These are phyloP conservation scores for Bromus sterilis DNA, from an alignment of 176 grass and related monocot genomes.

Conservation along the genomic window DNA sequence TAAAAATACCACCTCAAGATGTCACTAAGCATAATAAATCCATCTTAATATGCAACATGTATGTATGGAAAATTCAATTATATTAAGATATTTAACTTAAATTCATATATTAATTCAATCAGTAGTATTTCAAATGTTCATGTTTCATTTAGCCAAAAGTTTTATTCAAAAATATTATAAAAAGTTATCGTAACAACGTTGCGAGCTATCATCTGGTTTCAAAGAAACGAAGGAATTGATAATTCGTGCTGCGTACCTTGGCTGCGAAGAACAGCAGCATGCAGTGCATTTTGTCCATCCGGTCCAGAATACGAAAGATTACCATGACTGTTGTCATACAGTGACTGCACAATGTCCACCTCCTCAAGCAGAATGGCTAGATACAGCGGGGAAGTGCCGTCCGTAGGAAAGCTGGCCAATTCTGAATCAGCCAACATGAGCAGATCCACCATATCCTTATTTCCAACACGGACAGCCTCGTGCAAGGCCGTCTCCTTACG, in stretches of 20 bases:
- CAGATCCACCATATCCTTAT: neutral
- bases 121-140: too few species aligned
- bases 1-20: too few species aligned
- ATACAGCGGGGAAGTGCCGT: neutral
- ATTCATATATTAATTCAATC: too few species aligned
- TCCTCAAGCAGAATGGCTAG: neutral
- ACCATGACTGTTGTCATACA: neutral
- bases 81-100: too few species aligned
- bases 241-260: neutral
- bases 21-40: too few species aligned
- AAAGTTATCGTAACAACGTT: too few species aligned
- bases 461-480: neutral
- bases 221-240: too few species aligned
- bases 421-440: neutral
- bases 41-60: too few species aligned
- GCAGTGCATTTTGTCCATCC: neutral
- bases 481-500: neutral
- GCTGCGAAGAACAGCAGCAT: neutral
- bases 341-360: rapidly evolving
- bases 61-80: too few species aligned
- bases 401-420: neutral
- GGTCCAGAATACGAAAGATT: neutral
- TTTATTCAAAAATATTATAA: too few species aligned
- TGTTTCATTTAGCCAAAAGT: too few species aligned
- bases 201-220: too few species aligned